Evolutionary conservation across 495 filamentous ascomycete genomes (phyloP), one percentile per base, ranked within the genome.

Genomic region (Penicillium samsonianum): DNA sequence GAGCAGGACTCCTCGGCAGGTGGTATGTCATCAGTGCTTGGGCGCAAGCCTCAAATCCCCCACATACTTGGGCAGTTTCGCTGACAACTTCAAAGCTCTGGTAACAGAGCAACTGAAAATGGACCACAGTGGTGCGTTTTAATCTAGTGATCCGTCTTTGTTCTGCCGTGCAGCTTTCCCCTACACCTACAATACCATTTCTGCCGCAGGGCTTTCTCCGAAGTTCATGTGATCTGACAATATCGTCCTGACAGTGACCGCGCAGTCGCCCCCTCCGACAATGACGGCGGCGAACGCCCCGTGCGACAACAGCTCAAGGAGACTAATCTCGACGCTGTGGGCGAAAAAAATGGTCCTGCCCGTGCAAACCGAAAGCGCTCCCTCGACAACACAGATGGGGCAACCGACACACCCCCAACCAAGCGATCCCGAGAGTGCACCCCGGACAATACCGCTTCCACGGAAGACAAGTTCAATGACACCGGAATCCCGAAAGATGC

Each of bases 291-390:
- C 59, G 82, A 85, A 62, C 77, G 79, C 55, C 82, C 81, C 10
- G 82, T 85, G 42, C 76, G 85, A 49, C 80, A 84, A 59, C 81
- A 87, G 63, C 67, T 88, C 43, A 82, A 84, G 68, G 78, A 86
- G 63, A 84, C 85, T 5, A 78, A 79, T 6, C 82, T 88, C 57
- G 79, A 74, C 16, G 59, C 72, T n/a, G 12, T 40, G 37, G 38
- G 47, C 25, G n/a, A 74, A 58, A 55, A 70, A 62, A 52, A 48
- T 8, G 22, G 10, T 11, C 41, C 49, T 41, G 14, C 37, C 5
- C 37, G 30, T 5, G 10, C 23, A 42, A 63, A 76, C 37, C 69
- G 82, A 42, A 88, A 88, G 70, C 71, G 84, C 50, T 87, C 83
- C 19, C 78, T 79, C 48, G 81, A 84, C 52, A 78, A 60, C 38